These are phyloP conservation scores for Serendipita sp. DNA, from an alignment of 768 basidiomycete genomes.

Conservation along the genomic window DNA sequence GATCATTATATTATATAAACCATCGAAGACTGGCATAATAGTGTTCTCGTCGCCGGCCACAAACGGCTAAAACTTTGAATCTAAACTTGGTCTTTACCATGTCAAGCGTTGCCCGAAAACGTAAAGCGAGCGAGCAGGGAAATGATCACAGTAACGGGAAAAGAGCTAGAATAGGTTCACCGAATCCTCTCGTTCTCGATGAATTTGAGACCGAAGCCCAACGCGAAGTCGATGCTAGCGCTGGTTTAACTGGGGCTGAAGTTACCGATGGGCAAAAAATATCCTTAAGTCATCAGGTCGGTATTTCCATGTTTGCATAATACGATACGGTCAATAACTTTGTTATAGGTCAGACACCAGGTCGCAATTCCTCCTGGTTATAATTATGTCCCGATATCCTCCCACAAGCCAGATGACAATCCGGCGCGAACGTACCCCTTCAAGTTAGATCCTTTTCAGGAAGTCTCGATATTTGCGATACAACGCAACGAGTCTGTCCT, in stretches of 20 bases:
- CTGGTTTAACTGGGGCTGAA: slow-evolving; percentile 60
- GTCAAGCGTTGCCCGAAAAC: not conserved
- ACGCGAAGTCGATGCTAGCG: slow-evolving; percentile 77
- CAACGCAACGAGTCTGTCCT: slow-evolving; percentile 95
- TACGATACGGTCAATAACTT: not conserved
- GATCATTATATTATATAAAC: too few species aligned
- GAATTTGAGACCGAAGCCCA: slow-evolving; percentile 91
- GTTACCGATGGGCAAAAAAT: slow-evolving; percentile 49
- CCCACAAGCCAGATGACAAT: slow-evolving; percentile 81
- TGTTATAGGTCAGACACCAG: slow-evolving; percentile 71
- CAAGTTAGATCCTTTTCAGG: slow-evolving; percentile 92
- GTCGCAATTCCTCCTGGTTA: slow-evolving; percentile 90
- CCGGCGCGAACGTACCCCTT: slow-evolving; percentile 92
- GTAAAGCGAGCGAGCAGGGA: not conserved
- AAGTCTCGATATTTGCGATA: slow-evolving; percentile 86
- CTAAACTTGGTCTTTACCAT: not conserved
- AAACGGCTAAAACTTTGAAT: too few species aligned
- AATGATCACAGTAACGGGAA: slow-evolving; percentile 22
- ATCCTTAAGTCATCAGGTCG: slow-evolving; percentile 68
- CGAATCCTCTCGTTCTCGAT: slow-evolving; percentile 69
- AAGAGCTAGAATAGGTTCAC: slow-evolving; percentile 42
- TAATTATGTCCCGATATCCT: slow-evolving; percentile 74
- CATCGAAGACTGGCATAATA: too few species aligned
- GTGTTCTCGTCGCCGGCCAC: too few species aligned
- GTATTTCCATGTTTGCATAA: slow-evolving; percentile 12